These are phyloP conservation scores for Suillus fuscotomentosus DNA, from an alignment of 768 basidiomycete genomes.

Conservation along the genomic window DNA sequence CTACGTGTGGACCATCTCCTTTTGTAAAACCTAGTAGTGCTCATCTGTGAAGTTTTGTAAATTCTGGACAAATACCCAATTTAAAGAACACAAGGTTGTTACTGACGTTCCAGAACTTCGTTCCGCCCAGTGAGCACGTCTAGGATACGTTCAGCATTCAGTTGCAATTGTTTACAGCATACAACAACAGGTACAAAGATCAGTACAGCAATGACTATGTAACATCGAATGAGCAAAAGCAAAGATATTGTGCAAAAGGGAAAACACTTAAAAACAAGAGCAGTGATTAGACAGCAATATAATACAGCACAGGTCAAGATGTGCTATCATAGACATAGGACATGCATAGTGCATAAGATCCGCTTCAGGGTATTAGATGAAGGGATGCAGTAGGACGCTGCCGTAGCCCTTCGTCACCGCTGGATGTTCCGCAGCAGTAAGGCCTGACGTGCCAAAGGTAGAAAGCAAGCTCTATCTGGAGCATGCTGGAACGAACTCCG, in stretches of 20 bases:
- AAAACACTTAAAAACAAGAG: neutral
- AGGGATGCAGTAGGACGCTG: neutral
- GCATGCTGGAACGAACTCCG: neutral
- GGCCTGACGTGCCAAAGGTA: constrained; percentile 6
- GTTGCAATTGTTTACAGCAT: neutral
- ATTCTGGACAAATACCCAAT: neutral
- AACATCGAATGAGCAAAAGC: neutral
- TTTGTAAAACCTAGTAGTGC: neutral
- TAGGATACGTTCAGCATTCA: neutral
- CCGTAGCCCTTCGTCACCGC: neutral
- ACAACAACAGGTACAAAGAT: neutral
- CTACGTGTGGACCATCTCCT: neutral
- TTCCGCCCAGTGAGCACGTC: neutral
- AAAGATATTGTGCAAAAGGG: neutral
- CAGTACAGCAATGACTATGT: neutral
- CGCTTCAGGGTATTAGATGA: constrained; percentile 2
- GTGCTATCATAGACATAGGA: neutral
- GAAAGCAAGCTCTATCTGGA: neutral
- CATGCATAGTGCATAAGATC: neutral
- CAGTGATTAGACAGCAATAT: neutral
- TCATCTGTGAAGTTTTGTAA: neutral
- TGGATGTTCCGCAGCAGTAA: constrained; percentile 7
- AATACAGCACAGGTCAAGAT: constrained; percentile 5
- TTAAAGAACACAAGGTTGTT: neutral
- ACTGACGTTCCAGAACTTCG: neutral